phyloP scores from a whole-genome alignment of 345 rosid species.

The Gossypium herbaceum region DNA sequence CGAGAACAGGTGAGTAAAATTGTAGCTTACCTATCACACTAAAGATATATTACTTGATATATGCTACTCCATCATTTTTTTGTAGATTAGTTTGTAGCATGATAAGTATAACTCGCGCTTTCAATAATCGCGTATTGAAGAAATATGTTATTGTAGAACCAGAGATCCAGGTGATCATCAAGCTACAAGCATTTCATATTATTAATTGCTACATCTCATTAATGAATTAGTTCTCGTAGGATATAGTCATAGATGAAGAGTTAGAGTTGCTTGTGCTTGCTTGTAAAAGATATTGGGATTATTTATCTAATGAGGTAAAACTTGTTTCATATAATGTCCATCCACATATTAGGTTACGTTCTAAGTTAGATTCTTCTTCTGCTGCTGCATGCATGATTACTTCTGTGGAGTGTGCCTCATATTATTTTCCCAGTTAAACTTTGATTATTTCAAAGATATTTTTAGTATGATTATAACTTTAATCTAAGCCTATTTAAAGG shows the following conservation, averaged over 20 bases:
- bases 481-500: too few species aligned
- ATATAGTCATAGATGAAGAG: slow-evolving; percentile 63
- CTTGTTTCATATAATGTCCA: too few species aligned
- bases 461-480: too few species aligned
- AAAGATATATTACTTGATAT: neutral
- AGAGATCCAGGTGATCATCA: slow-evolving; percentile 74
- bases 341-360: too few species aligned
- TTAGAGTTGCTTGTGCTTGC: slow-evolving; percentile 84
- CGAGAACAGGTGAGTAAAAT: slow-evolving; percentile 80
- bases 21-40: neutral
- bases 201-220: too few species aligned
- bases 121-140: slow-evolving; percentile 96
- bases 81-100: too few species aligned
- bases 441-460: too few species aligned
- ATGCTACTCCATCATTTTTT: neutral
- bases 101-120: slow-evolving; percentile 94
- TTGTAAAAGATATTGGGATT: slow-evolving; percentile 92
- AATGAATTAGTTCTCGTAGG: slow-evolving; percentile 34
- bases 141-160: slow-evolving; percentile 93
- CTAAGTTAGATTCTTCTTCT: too few species aligned
- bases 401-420: too few species aligned
- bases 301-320: too few species aligned
- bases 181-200: neutral
- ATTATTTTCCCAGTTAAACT: too few species aligned
- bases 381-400: too few species aligned